Base-by-base conservation (phyloP, 352 stramenopile genomes). In the Globisporangium carolinianum region DNA sequence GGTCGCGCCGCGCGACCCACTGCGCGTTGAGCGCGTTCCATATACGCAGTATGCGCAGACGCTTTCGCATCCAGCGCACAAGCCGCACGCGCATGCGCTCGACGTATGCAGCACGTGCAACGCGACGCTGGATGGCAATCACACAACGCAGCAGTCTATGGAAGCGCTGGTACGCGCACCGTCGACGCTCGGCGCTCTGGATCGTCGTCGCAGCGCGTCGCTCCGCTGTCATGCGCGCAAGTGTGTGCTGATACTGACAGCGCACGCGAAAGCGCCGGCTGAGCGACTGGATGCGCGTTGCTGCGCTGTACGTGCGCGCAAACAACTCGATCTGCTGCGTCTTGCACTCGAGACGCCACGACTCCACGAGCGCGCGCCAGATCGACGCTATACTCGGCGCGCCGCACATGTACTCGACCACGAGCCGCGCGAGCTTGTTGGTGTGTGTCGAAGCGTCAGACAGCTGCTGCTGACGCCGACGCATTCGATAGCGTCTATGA, bases 11-110 rank as follows among this genome's bases (percentile, higher is more conserved):
- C 17, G 69, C 68, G 14, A 76, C 65, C 58, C 70, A 83, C 15
- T 48, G 47, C 6, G 62, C 70, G 41, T 88, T 83, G 11, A 73
- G n/a, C 39, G 54, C 42, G 39, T 82, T 86, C 80, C 80, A 88
- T 55, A 56, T 66, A 5, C 64, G 63, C 42, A 88, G 46, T 1
- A 79, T 53, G 14, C 69, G 67, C 4, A 86, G 60, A 0, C 74
- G 63, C 12, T 58, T 48, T 0, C 61, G 66, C 75, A 84, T 86
- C 79, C 76, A 89, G 10, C 50, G 54, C 11, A 86, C 62, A 5
- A 89, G 61, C 8, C 67, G 65, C 32, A 67, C 5, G 11, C 65
- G 69, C 77, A 85, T 87, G 3, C 52, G 15, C n/a, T 87, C 71
- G 1, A 83, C 51, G 36, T 72, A 73, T 6, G 55, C 57, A 4